phyloP scores from a whole-genome alignment of 352 stramenopile genomes.

The Albugo laibachii region DNA sequence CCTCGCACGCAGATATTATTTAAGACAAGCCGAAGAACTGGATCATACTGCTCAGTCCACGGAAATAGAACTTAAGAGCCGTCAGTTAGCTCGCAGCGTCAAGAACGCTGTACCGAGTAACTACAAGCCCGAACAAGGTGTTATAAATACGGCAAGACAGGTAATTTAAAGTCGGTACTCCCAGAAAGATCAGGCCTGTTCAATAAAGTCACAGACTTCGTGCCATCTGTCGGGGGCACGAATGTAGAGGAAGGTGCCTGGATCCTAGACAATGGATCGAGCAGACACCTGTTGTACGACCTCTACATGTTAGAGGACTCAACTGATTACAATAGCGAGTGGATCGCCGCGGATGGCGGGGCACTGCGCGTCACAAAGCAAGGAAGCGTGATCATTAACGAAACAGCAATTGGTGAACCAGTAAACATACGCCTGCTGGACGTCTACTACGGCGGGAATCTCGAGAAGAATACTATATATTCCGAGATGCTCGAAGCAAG shows the following conservation, averaged over 20 bases:
- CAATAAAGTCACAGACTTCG: background rate
- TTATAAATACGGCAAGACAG: constrained; percentile 1
- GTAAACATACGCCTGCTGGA: background rate
- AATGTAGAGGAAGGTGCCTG: background rate
- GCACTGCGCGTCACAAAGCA: background rate
- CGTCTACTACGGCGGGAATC: background rate
- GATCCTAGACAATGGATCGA: background rate
- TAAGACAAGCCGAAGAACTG: background rate
- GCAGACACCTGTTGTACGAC: background rate
- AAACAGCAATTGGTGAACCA: background rate
- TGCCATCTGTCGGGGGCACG: background rate
- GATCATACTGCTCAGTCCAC: background rate
- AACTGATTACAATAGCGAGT: background rate
- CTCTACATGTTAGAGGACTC: background rate
- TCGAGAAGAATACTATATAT: background rate
- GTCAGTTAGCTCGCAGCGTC: background rate
- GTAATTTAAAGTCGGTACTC: background rate
- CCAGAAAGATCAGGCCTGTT: background rate
- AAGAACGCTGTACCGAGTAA: background rate
- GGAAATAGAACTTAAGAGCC: too few relatives aligned
- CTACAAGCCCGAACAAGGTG: background rate
- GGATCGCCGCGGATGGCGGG: background rate
- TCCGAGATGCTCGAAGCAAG: background rate
- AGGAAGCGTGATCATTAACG: background rate
- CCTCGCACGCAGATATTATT: background rate